Conservation (phyloP, 192 early-diverging fungal species). For the Entomortierella parvispora region DNA sequence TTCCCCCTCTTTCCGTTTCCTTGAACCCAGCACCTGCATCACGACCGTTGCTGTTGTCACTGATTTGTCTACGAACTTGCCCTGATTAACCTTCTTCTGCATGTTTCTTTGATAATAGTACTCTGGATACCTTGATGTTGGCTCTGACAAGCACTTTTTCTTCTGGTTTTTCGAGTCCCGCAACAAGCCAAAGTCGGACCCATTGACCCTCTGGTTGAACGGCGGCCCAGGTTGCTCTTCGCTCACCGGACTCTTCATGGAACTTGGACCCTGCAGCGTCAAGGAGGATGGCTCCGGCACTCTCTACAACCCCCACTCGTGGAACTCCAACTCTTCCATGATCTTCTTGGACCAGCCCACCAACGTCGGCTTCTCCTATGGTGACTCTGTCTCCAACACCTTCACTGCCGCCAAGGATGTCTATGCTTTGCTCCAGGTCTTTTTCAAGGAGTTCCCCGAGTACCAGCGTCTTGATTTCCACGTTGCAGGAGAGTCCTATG, state of each 20-base stretch:
- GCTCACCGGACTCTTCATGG: conserved; percentile 82
- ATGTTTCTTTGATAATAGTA: conserved; percentile 55
- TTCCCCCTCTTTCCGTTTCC: too few relatives aligned
- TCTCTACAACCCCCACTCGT: conserved; percentile 76
- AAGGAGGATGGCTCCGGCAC: conserved; percentile 78
- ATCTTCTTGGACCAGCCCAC: conserved; percentile 91
- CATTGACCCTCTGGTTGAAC: conserved; percentile 82
- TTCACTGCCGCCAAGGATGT: conserved; percentile 86
- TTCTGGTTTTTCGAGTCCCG: conserved; percentile 98
- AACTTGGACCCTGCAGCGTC: conserved; percentile 89
- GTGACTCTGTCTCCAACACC: conserved; percentile 75
- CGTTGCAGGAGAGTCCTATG: conserved; percentile 89
- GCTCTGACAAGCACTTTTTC: conserved; percentile 85
- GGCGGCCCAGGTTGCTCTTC: conserved; percentile 89
- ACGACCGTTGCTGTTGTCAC: too few relatives aligned
- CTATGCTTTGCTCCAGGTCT: conserved; percentile 93
- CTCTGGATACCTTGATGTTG: conserved; percentile 80
- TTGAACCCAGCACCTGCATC: too few relatives aligned
- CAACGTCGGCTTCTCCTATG: conserved; percentile 93
- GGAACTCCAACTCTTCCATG: conserved; percentile 92
- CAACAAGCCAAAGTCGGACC: conserved; percentile 75
- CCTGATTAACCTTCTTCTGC: not conserved
- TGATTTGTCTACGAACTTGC: too few relatives aligned
- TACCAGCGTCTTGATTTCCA: conserved; percentile 84
- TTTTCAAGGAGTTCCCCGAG: conserved; percentile 88